Conservation (phyloP, 2,329 filamentous ascomycete species). For the Mollisiaceae sp. region DNA sequence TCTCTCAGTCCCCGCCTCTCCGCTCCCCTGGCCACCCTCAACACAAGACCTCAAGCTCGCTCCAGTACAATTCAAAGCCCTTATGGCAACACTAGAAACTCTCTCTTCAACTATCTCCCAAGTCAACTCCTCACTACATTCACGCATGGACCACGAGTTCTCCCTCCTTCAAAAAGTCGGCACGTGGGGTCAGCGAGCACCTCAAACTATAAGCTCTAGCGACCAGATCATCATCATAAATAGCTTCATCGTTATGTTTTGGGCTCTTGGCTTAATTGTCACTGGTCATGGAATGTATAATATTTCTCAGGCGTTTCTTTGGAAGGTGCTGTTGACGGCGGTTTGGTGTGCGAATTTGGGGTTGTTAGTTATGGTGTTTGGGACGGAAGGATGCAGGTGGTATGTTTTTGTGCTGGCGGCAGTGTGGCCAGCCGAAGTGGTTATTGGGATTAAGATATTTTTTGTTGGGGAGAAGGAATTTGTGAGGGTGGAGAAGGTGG, state of each 20-base stretch:
- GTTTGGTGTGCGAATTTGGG: slow-evolving; percentile 7
- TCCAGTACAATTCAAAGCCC: not conserved
- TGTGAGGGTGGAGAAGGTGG: not conserved
- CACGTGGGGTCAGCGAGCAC: not conserved
- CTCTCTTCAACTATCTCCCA: not conserved
- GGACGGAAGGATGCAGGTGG: not conserved
- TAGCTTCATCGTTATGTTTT: not conserved
- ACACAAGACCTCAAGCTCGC: not conserved
- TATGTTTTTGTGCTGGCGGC: slow-evolving; percentile 6
- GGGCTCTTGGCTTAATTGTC: not conserved
- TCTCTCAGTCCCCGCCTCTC: too few relatives aligned
- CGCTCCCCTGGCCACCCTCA: not conserved
- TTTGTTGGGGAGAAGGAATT: not conserved
- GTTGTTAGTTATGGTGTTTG: not conserved
- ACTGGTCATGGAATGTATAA: slow-evolving; percentile 1
- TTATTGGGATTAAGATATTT: not conserved
- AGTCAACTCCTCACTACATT: slow-evolving; percentile 6
- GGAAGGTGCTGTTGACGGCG: slow-evolving; percentile 3
- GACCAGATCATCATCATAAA: not conserved
- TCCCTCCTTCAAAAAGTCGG: not conserved
- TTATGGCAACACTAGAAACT: not conserved
- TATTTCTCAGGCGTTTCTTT: not conserved
- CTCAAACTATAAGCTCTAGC: not conserved
- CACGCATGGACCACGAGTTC: slow-evolving; percentile 7
- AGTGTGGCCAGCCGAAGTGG: slow-evolving; percentile 1